These are phyloP conservation scores for Plantago coronopus DNA, from an alignment of 305 asterid genomes.

Conservation along the genomic window DNA sequence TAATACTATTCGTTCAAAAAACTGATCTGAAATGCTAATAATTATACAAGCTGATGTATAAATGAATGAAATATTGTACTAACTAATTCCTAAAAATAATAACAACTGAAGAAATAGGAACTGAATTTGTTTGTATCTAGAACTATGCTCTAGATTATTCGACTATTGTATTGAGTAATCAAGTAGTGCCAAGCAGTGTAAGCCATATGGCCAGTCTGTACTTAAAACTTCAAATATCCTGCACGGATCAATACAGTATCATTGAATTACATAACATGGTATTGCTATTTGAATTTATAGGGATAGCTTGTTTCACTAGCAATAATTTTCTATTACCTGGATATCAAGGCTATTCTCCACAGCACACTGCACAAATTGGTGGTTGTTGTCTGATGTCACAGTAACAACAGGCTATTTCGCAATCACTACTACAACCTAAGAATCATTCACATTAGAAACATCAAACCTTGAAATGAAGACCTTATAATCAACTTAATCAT, in stretches of 20 bases:
- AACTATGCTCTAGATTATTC: background rate
- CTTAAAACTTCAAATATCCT: too few relatives aligned
- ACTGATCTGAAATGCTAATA: too few relatives aligned
- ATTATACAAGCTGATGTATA: too few relatives aligned
- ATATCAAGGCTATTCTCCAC: slow-evolving; percentile 47
- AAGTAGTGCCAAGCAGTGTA: too few relatives aligned
- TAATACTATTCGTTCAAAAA: background rate
- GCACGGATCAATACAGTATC: too few relatives aligned
- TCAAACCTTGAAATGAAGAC: background rate
- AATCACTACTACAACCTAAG: slow-evolving; percentile 42
- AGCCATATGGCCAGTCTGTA: too few relatives aligned
- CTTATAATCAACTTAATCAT: background rate
- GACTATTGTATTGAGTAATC: too few relatives aligned
- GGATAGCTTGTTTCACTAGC: background rate
- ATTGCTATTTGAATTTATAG: background rate
- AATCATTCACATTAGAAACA: background rate
- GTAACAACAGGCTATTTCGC: slow-evolving; percentile 71
- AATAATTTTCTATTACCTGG: background rate
- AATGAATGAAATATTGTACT: too few relatives aligned
- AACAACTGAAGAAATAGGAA: background rate
- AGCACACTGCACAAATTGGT: slow-evolving; percentile 62
- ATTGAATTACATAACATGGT: background rate
- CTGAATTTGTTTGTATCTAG: background rate
- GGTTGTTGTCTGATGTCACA: slow-evolving; percentile 62
- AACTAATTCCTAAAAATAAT: too few relatives aligned